phyloP scores from a whole-genome alignment of 2,329 filamentous ascomycete species.

The Stachybotrys chartarum region DNA sequence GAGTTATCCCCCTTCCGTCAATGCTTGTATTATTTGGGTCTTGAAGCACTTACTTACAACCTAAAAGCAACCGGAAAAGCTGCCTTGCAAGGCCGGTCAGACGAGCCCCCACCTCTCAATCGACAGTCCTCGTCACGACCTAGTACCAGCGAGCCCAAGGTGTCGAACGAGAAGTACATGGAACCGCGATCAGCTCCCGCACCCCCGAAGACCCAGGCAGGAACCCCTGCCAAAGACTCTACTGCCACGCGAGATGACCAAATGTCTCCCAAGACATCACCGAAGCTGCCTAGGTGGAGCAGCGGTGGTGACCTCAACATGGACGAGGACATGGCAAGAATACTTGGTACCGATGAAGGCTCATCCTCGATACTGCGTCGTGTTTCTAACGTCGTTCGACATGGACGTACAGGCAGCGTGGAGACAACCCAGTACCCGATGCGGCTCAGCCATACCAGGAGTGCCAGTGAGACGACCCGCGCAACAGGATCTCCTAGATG shows the following conservation, averaged over 20 bases:
- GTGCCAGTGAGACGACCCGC: constrained; percentile 61
- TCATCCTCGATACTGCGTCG: constrained; percentile 77
- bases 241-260: constrained; percentile 32
- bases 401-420: constrained; percentile 82
- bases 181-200: constrained; percentile 49
- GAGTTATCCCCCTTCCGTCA: constrained; percentile 8
- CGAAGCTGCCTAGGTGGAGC: constrained; percentile 67
- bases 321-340: constrained; percentile 92
- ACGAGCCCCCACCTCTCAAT: constrained; percentile 10
- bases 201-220: constrained; percentile 33
- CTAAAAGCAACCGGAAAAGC: constrained; percentile 18
- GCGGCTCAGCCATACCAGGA: constrained; percentile 47
- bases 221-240: constrained; percentile 39
- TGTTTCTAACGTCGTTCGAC: constrained; percentile 88
- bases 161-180: constrained; percentile 45
- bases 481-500: constrained; percentile 59
- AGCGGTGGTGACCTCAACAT: constrained; percentile 81
- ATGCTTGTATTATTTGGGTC: not conserved
- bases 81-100: constrained; percentile 11
- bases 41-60: not conserved
- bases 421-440: constrained; percentile 40
- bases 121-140: constrained; percentile 15
- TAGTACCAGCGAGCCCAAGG: constrained; percentile 12
- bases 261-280: constrained; percentile 46
- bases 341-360: constrained; percentile 70